A percentile compares a stretch with the other conserved stretches of the same genome.
phyloP scores from a whole-genome alignment of 176 grass and related monocot genomes.

The Bromus sterilis region DNA sequence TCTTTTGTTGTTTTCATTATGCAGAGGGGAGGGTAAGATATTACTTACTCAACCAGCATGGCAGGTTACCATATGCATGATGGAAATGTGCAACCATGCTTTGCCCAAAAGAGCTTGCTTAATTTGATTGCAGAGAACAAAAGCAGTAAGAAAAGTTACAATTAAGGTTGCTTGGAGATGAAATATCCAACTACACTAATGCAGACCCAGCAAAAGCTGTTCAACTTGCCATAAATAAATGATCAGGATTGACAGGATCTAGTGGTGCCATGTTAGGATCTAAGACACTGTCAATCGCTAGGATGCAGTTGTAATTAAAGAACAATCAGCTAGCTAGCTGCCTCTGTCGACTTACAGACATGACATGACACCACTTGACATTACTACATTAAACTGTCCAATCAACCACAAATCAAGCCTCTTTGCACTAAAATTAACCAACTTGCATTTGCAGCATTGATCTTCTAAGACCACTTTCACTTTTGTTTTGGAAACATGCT shows the following conservation, averaged over 20 bases:
- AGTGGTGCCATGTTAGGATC: neutral
- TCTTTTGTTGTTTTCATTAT: neutral
- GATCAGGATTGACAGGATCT: neutral
- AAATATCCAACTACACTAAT: conserved; percentile 19
- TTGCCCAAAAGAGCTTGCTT: no score
- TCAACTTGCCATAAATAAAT: neutral
- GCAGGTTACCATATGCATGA: neutral
- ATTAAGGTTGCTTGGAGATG: conserved; percentile 14
- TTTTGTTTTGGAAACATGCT: neutral
- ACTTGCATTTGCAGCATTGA: neutral
- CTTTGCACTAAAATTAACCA: neutral
- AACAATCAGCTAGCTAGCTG: neutral
- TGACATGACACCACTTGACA: neutral
- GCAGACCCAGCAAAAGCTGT: neutral
- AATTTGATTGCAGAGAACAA: no score
- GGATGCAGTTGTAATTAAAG: neutral
- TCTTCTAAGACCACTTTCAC: neutral
- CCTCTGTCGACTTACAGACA: neutral
- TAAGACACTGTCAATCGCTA: neutral
- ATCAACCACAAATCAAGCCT: neutral
- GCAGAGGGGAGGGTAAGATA: neutral
- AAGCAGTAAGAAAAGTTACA: neutral
- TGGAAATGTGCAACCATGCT: neutral
- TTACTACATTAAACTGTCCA: neutral
- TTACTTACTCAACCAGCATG: neutral